Percentiles rank a stretch among this genome's conserved stretches.
phyloP scores from a whole-genome alignment of 202 grass and related monocot species.

The Musa balbisiana region DNA sequence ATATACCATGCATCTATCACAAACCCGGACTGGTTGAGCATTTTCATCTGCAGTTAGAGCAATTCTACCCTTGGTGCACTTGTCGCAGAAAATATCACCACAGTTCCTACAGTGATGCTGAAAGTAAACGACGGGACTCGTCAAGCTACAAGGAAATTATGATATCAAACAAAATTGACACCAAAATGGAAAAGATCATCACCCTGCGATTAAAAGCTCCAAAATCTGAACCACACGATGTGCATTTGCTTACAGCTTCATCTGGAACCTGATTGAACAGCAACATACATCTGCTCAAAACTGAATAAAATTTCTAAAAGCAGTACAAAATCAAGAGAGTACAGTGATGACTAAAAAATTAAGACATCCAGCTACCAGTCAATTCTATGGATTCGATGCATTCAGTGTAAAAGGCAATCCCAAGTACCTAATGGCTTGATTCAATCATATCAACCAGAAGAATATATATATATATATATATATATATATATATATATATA shows the following conservation, averaged over 20 bases:
- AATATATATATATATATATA: background rate
- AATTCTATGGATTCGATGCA: background rate
- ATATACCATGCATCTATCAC: slow-evolving; percentile 94
- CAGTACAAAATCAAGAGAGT: background rate
- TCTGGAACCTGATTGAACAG: slow-evolving; percentile 64
- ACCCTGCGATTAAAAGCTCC: slow-evolving; percentile 86
- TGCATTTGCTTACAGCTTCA: slow-evolving; percentile 77
- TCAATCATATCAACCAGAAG: background rate
- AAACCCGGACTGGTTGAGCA: slow-evolving; percentile 87
- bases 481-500: no score
- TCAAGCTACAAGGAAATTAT: background rate
- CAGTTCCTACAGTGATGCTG: slow-evolving; percentile 99
- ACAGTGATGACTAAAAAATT: background rate
- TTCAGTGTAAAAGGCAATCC: background rate
- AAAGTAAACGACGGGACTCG: slow-evolving; percentile 14
- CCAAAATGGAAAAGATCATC: slow-evolving; percentile 12
- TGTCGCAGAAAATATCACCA: slow-evolving; percentile 98
- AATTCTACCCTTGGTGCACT: slow-evolving; percentile 91
- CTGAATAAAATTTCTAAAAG: background rate
- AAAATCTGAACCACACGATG: slow-evolving; percentile 74
- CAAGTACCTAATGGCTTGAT: no score
- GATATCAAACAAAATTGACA: background rate
- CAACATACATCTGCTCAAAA: background rate
- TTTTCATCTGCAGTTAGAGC: slow-evolving; percentile 82
- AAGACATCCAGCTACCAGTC: background rate